phyloP scores from a whole-genome alignment of 257 asterid species.

The Eustoma russellianum region DNA sequence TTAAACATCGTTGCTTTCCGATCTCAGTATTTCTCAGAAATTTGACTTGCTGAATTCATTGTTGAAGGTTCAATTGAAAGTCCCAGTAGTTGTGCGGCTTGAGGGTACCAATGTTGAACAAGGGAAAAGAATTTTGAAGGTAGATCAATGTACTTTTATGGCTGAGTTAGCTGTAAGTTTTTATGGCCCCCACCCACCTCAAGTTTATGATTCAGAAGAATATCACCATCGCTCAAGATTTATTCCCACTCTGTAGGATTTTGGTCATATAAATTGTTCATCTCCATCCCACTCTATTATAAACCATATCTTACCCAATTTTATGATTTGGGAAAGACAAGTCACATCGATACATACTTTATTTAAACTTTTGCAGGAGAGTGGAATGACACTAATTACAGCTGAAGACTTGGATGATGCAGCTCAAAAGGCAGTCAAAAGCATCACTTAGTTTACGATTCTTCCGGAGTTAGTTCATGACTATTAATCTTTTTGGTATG shows the following conservation, averaged over 20 bases:
- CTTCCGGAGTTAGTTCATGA: background rate
- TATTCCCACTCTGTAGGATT: no score
- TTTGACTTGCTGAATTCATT: conserved; percentile 1
- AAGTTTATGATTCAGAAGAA: no score
- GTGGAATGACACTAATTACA: conserved; percentile 78
- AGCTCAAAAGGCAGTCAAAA: conserved; percentile 88
- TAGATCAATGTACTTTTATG: conserved; percentile 13
- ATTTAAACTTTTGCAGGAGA: conserved; percentile 50
- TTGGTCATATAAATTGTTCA: no score
- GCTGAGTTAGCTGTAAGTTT: no score
- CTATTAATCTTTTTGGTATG: background rate
- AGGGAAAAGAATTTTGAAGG: conserved; percentile 95
- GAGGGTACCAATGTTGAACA: conserved; percentile 98
- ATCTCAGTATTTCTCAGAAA: background rate
- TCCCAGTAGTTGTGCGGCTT: conserved; percentile 89
- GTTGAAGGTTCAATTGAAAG: conserved; percentile 79
- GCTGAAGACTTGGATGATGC: conserved; percentile 96
- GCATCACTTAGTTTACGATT: conserved; percentile 26
- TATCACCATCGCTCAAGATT: no score
- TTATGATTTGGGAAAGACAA: background rate
- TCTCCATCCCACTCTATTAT: no score
- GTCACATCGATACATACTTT: background rate
- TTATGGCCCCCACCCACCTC: no score
- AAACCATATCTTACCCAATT: background rate
- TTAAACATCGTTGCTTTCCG: no score